Conservation (phyloP, 306 rosid genomes). For the Corylus heterophylla region DNA sequence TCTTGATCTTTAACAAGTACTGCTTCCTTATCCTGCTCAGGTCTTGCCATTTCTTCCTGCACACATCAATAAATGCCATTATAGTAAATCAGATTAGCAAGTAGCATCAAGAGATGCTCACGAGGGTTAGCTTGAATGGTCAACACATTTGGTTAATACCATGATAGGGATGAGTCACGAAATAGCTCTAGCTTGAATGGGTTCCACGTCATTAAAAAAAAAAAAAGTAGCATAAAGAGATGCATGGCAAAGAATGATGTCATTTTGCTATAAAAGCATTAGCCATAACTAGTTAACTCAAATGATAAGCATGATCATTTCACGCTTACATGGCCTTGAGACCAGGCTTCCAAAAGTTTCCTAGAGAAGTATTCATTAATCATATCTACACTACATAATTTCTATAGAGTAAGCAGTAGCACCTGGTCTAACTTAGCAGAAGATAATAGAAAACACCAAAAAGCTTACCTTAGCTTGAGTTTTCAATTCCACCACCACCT, state of each 20-base stretch:
- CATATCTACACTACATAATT: neutral
- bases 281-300: neutral
- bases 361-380: neutral
- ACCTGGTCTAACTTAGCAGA: constrained; percentile 13
- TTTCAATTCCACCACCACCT: constrained; percentile 19
- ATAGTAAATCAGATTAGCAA: neutral
- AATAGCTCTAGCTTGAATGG: too few relatives aligned
- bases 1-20: constrained; percentile 40
- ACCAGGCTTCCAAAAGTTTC: neutral
- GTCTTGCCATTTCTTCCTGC: constrained; percentile 53
- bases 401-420: neutral
- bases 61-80: constrained; percentile 10
- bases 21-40: constrained; percentile 28
- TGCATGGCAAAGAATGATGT: neutral
- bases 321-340: neutral
- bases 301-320: neutral
- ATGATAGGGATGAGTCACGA: too few relatives aligned
- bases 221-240: too few relatives aligned
- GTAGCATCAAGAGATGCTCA: neutral
- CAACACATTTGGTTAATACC: too few relatives aligned
- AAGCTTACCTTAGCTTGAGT: constrained; percentile 52
- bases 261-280: neutral
- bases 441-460: constrained; percentile 26
- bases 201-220: too few relatives aligned
- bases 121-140: too few relatives aligned